phyloP scores from a whole-genome alignment of 768 basidiomycete species.

The Serendipita sp. region DNA sequence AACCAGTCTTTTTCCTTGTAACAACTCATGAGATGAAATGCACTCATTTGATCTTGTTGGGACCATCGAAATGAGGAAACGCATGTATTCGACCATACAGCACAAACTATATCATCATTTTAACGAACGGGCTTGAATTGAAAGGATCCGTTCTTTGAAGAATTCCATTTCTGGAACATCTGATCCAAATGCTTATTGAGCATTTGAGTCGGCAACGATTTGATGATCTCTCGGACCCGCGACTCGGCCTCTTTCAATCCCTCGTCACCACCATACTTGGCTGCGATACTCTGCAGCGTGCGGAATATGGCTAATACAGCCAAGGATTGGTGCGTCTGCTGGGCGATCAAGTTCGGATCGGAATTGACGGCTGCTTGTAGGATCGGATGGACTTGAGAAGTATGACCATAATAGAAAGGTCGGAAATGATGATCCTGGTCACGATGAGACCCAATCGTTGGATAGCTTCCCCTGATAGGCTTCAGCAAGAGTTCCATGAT shows the following conservation, averaged over 20 bases:
- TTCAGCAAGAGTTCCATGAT: constrained; percentile 85
- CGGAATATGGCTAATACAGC: constrained; percentile 86
- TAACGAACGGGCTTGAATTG: too few relatives aligned
- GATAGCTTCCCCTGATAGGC: constrained; percentile 78
- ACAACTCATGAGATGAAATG: too few relatives aligned
- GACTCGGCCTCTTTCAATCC: constrained; percentile 58
- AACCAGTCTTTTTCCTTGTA: too few relatives aligned
- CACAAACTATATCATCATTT: too few relatives aligned
- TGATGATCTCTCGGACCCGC: constrained; percentile 74
- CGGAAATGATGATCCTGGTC: constrained; percentile 21
- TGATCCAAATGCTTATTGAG: constrained; percentile 87
- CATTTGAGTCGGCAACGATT: constrained; percentile 72
- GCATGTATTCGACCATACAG: too few relatives aligned
- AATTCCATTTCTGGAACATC: constrained; percentile 62
- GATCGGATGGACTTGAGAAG: not conserved
- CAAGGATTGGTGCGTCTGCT: constrained; percentile 89
- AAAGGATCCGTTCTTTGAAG: not conserved
- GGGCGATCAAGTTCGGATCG: constrained; percentile 66
- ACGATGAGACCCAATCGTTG: constrained; percentile 51
- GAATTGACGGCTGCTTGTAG: constrained; percentile 52
- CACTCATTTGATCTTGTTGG: too few relatives aligned
- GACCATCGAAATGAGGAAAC: too few relatives aligned
- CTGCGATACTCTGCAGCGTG: constrained; percentile 25
- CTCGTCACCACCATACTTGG: constrained; percentile 65
- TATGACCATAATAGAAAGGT: constrained; percentile 21